Base-by-base conservation (phyloP, 2,329 filamentous ascomycete species). In the Diplodia mutila region DNA sequence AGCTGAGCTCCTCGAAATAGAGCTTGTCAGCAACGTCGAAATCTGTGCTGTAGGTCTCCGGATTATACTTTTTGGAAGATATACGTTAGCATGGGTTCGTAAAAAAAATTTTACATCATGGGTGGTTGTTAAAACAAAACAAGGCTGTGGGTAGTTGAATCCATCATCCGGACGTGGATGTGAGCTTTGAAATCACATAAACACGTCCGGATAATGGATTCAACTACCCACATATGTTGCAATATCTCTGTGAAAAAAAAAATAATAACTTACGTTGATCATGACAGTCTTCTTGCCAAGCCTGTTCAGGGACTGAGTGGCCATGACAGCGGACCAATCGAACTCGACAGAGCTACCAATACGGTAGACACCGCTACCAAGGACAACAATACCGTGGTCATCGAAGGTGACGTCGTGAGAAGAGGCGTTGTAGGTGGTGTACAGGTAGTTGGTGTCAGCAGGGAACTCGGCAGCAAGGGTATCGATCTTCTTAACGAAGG, bases 271-370 rank as follows among this genome's bases (percentile, higher is more conserved):
- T 51, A 61, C 57, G 76, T 98, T 98, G 76, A 99, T 95, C 92
- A 98, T 97, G 68, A 97, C 89, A 34, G 95, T 98, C 89, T 97
- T 97, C 85, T 97, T 91, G 72, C 93, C 94, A 85, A 97, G 92
- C 69, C 90, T 85, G 74, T 90, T 89, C 70, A 98, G 86, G 51
- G 93, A 91, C 70, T 92, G 86, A 12, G 93, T 94, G 71, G 93
- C 91, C 75, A 93, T 95, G 69, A 97, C 93, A 71, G 94, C 93
- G 79, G 94, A 98, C 94, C 94, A 98, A 81, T 99, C 94, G 77
- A 99, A 99, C 81, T 99, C 95, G 64, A 99, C 95, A 7, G 94
- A 97, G 82, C 91, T 94, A 75, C 95, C 95, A 77, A 98, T 99
- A 78, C 95, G 89, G 86, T 99, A 99, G 25, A 98, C 95, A 81